Evolutionary conservation across 768 basidiomycete genomes (phyloP).

Genomic region (Naganishia vaughanmartiniae): DNA sequence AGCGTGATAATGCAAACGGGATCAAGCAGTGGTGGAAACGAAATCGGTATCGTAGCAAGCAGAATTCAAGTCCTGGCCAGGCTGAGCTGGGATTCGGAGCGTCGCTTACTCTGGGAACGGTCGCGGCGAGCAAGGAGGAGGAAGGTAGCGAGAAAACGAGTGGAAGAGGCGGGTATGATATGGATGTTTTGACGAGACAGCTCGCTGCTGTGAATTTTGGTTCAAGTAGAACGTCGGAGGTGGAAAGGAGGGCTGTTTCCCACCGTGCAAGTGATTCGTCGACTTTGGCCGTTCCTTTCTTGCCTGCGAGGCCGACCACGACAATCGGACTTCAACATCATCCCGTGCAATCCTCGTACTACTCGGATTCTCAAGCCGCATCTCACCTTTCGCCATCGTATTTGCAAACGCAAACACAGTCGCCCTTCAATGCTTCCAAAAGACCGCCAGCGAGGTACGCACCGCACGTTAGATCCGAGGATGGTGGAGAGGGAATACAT

Average conservation of each 20-base stretch:
- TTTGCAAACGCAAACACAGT: not conserved
- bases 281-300: not conserved
- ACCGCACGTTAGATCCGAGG: conserved; percentile 1
- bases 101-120: not conserved
- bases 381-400: not conserved
- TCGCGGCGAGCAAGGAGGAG: too few species aligned
- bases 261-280: too few species aligned
- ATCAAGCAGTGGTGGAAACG: conserved; percentile 28
- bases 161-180: conserved; percentile 10
- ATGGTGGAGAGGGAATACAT: not conserved
- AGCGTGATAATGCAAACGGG: not conserved
- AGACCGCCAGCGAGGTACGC: conserved; percentile 8
- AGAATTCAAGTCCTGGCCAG: not conserved
- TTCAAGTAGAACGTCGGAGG: too few species aligned
- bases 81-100: conserved; percentile 14
- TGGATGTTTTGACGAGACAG: conserved; percentile 18
- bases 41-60: conserved; percentile 3
- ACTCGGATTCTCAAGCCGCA: not conserved
- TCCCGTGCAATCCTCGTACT: not conserved
- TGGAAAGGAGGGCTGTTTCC: too few species aligned
- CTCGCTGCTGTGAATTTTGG: conserved; percentile 7
- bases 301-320: not conserved
- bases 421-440: not conserved
- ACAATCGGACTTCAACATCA: not conserved
- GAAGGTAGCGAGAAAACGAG: not conserved